Evolutionary conservation across 2,329 filamentous ascomycete genomes (phyloP).

Genomic region (Curvularia spicifera): DNA sequence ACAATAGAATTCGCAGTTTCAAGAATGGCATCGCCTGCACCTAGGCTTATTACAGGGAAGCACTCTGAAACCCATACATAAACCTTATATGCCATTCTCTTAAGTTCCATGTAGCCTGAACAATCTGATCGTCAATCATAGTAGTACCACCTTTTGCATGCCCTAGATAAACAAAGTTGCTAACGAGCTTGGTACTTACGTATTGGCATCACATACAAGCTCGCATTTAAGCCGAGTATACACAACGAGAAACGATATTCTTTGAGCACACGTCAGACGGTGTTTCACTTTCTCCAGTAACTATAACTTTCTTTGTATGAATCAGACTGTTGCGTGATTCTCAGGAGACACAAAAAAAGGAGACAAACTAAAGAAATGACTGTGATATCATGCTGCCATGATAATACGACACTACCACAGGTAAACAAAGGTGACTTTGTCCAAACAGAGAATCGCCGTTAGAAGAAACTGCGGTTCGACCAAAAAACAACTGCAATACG

Average conservation of each 20-base stretch:
- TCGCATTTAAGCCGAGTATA: not conserved
- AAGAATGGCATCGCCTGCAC: not conserved
- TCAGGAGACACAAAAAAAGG: not conserved
- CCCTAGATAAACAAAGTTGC: not conserved
- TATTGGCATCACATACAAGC: not conserved
- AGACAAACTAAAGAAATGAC: not conserved
- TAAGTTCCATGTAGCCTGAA: not conserved
- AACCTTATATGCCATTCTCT: not conserved
- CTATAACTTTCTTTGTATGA: not conserved
- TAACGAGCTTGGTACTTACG: not conserved
- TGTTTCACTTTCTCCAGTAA: not conserved
- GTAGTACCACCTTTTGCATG: not conserved
- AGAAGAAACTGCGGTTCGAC: not conserved
- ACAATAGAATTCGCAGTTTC: no score
- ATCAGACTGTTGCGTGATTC: not conserved
- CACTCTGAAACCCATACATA: not conserved
- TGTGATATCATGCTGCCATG: not conserved
- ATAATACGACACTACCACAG: not conserved
- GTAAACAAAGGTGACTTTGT: not conserved
- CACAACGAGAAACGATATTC: not conserved
- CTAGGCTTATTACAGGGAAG: not conserved
- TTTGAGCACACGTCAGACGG: not conserved
- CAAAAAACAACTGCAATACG: not conserved
- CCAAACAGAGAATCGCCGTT: not conserved
- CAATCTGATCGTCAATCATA: not conserved